These are phyloP conservation scores for Liriodendron chinense DNA, from an alignment of 164 flowering plant genomes.

Conservation along the genomic window DNA sequence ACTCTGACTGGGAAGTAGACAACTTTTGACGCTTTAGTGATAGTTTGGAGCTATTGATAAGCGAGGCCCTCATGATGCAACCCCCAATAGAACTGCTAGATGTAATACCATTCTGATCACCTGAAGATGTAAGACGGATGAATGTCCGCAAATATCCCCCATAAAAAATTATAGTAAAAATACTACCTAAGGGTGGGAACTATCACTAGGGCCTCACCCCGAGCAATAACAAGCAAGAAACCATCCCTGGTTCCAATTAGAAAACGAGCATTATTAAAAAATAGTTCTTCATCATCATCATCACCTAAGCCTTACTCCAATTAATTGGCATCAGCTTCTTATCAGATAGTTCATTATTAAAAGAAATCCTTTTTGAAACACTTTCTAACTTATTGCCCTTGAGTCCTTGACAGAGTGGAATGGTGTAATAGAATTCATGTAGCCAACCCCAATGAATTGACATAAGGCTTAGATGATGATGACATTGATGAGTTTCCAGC, in stretches of 20 bases:
- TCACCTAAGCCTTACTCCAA: no score
- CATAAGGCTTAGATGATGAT: no score
- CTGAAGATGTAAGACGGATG: constrained; percentile 30
- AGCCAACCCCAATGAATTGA: no score
- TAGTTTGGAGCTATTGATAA: constrained; percentile 25
- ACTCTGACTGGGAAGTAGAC: constrained; percentile 21
- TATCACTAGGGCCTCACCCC: neutral
- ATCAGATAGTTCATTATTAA: no score
- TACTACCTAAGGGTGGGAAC: neutral
- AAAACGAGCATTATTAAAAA: neutral
- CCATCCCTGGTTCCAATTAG: neutral
- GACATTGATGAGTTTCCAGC: no score
- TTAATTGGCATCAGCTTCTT: no score
- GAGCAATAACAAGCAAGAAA: neutral
- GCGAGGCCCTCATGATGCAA: constrained; percentile 23
- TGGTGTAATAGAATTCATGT: no score
- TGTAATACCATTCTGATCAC: constrained; percentile 24
- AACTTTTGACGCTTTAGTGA: constrained; percentile 35
- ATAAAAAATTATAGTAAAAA: neutral
- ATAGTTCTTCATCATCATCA: no score
- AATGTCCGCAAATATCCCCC: neutral
- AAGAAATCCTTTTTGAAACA: no score
- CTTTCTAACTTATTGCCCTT: no score
- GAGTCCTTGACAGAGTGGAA: no score
- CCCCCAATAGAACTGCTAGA: constrained; percentile 30